phyloP scores from a whole-genome alignment of 106 monocot species.

The Platanthera guangdongensis region DNA sequence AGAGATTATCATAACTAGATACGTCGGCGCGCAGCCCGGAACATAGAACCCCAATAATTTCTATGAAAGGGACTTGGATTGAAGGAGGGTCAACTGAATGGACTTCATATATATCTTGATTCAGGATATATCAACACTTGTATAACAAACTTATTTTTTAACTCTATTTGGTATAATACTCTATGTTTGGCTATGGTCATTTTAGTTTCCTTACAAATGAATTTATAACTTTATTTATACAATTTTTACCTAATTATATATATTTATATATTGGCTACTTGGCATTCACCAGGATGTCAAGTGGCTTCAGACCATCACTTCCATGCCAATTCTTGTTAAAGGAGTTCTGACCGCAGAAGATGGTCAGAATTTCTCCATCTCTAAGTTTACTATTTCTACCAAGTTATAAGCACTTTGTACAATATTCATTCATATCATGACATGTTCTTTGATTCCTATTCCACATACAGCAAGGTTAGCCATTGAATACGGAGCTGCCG shows the following conservation, averaged over 20 bases:
- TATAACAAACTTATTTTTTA: no score
- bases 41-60: no score
- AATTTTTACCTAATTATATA: no score
- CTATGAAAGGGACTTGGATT: no score
- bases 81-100: no score
- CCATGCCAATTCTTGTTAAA: conserved; percentile 45
- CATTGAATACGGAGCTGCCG: conserved; percentile 39
- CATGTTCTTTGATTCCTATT: background rate
- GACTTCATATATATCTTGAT: no score
- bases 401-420: background rate
- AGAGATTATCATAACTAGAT: no score
- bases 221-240: background rate
- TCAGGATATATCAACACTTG: no score
- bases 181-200: background rate
- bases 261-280: background rate
- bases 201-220: background rate
- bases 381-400: background rate
- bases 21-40: no score
- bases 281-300: conserved; percentile 27
- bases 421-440: background rate
- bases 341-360: conserved; percentile 47
- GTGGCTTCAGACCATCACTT: conserved; percentile 51
- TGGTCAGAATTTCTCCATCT: conserved; percentile 16
- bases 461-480: conserved; percentile 40
- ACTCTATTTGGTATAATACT: no score